phyloP scores from a whole-genome alignment of 1,284 basidiomycete genomes.

The Taiwanofungus camphoratus region DNA sequence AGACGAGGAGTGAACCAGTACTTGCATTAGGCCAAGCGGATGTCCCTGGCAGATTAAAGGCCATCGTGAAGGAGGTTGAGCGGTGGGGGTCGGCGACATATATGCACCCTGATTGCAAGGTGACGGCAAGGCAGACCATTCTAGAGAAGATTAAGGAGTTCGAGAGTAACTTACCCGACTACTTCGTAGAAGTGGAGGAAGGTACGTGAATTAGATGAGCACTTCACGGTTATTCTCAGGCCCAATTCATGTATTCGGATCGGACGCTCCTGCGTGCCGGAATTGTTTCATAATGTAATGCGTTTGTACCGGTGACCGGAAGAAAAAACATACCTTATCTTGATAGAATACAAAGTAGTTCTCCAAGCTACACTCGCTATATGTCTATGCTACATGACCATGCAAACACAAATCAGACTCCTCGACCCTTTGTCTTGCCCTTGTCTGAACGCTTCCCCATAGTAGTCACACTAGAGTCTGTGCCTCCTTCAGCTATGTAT shows the following conservation, averaged over 20 bases:
- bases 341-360: not conserved
- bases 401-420: constrained; percentile 1
- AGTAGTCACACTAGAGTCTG: constrained; percentile 6
- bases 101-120: constrained; percentile 68
- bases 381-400: not conserved
- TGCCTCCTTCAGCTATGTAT: not conserved
- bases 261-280: too few relatives aligned
- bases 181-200: constrained; percentile 39
- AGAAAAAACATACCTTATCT: too few relatives aligned
- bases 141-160: constrained; percentile 46
- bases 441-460: constrained; percentile 4
- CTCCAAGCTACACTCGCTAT: too few relatives aligned
- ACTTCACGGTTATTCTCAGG: too few relatives aligned
- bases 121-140: constrained; percentile 48
- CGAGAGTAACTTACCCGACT: constrained; percentile 53
- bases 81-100: constrained; percentile 62
- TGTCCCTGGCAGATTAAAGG: constrained; percentile 53
- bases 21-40: constrained; percentile 53
- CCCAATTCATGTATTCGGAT: too few relatives aligned
- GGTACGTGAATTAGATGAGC: not conserved
- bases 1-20: constrained; percentile 50
- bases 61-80: constrained; percentile 58
- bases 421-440: constrained; percentile 7
- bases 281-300: too few relatives aligned
- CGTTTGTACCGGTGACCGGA: too few relatives aligned